Base-by-base conservation (phyloP, 1,284 basidiomycete species). In the Puccinia novopanici region DNA sequence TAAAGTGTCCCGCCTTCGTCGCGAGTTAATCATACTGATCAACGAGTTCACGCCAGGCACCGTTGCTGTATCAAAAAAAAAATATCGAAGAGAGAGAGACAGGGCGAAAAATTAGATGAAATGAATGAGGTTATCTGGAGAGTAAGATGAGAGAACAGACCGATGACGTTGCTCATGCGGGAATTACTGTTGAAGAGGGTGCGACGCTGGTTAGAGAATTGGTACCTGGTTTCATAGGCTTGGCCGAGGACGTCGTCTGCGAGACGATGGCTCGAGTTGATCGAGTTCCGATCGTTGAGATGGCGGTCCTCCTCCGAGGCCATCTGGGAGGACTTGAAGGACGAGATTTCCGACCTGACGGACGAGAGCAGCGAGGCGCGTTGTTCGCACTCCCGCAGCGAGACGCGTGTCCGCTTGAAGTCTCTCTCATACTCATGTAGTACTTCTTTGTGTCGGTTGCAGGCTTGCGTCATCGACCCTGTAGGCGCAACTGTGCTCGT, bases 191-290 rank as follows among this genome's bases (percentile, higher is more conserved):
- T 89, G 12, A 89, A 87, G 55, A 99, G 87, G 42, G 91, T 90
- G 5, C 88, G 86, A 24, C 93, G 89, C 86, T 99, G 97, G 72
- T 90, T 89, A n/a, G 89, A 88, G 86, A 99, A 97, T 85, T 98
- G 95, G 50, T 92, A 89, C n/a, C 96, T 91, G 0, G 96, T 98
- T 83, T 95, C 96, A 84, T 98, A 97, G 42, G 97, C 97, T 91
- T 99, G 96, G 34, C 67, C 48, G 37, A 79, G 59, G 24, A 79
- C 59, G 24, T 79, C 77, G 59, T 79, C 77, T n/a, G 77, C 77
- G 2, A 79, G 34, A 34, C 77, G 34, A 40, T 79, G 68, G 42
- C 68, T 72, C 30, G 68, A 48, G 55, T 72, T 57, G 42, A 79
- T 79, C 37, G 54, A 57, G 55, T 50, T 67, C n/a, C 77, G 50